phyloP scores from a whole-genome alignment of 352 stramenopile genomes.

The Pseudoperonospora humuli region DNA sequence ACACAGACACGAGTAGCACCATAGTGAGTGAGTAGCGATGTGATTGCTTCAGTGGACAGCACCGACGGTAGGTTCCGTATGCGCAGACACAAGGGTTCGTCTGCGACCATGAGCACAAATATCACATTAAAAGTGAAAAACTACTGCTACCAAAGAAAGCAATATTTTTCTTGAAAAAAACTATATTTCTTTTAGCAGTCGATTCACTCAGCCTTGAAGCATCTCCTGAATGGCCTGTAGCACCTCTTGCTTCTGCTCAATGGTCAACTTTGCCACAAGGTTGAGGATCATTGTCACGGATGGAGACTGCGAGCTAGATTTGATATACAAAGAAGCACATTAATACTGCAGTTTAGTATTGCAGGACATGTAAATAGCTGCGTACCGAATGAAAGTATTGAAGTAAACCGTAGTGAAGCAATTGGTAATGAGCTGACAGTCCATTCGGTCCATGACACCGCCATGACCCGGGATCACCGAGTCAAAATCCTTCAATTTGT shows the following conservation, averaged over 20 bases:
- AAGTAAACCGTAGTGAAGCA: constrained; percentile 96
- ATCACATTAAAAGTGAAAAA: constrained; percentile 12
- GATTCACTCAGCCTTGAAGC: constrained; percentile 31
- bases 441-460: constrained; percentile 95
- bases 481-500: constrained; percentile 99
- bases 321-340: neutral
- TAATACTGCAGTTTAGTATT: constrained; percentile 1
- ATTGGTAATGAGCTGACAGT: constrained; percentile 95
- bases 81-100: constrained; percentile 31
- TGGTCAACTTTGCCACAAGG: constrained; percentile 51
- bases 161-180: constrained; percentile 7
- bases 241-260: constrained; percentile 65
- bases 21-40: constrained; percentile 52
- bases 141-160: neutral
- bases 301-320: constrained; percentile 46
- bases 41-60: constrained; percentile 47
- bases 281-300: constrained; percentile 71
- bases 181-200: neutral
- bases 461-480: constrained; percentile 97
- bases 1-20: constrained; percentile 42
- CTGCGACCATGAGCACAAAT: neutral
- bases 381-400: constrained; percentile 92
- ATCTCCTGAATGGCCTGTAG: constrained; percentile 59
- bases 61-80: constrained; percentile 51
- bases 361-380: neutral